These are phyloP conservation scores for Pistacia integerrima DNA, from an alignment of 345 rosid species.

Conservation along the genomic window DNA sequence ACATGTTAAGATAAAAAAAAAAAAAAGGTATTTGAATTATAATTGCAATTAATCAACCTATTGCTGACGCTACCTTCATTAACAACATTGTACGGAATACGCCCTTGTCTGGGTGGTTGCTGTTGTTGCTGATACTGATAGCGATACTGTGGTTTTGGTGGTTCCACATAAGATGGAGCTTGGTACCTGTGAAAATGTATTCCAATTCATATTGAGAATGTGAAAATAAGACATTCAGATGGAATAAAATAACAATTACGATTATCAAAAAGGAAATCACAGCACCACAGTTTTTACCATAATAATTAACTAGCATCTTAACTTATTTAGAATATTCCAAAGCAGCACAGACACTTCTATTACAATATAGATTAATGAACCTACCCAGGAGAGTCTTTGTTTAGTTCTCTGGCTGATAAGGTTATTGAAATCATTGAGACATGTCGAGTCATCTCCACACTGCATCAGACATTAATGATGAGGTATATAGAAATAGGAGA, in stretches of 20 bases:
- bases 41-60: constrained; percentile 10
- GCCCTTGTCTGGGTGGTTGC: constrained; percentile 54
- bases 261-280: background rate
- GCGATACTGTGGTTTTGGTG: constrained; percentile 57
- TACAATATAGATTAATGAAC: constrained; percentile 20
- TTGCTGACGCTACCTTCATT: constrained; percentile 61
- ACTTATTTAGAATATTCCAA: background rate
- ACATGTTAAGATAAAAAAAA: constrained; percentile 1
- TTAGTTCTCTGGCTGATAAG: constrained; percentile 69
- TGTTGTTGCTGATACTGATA: constrained; percentile 48
- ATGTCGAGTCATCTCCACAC: constrained; percentile 93
- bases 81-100: constrained; percentile 45
- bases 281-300: background rate
- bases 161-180: constrained; percentile 63
- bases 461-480: constrained; percentile 42
- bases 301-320: background rate
- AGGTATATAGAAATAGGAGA: background rate
- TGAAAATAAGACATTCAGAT: background rate
- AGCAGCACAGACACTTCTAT: background rate
- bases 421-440: constrained; percentile 95
- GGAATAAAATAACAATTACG: background rate
- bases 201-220: constrained; percentile 6
- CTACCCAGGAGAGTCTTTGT: constrained; percentile 80
- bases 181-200: constrained; percentile 61
- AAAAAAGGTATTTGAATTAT: constrained; percentile 4